phyloP scores from a whole-genome alignment of 1,284 basidiomycete genomes.

The Cerioporus squamosus region DNA sequence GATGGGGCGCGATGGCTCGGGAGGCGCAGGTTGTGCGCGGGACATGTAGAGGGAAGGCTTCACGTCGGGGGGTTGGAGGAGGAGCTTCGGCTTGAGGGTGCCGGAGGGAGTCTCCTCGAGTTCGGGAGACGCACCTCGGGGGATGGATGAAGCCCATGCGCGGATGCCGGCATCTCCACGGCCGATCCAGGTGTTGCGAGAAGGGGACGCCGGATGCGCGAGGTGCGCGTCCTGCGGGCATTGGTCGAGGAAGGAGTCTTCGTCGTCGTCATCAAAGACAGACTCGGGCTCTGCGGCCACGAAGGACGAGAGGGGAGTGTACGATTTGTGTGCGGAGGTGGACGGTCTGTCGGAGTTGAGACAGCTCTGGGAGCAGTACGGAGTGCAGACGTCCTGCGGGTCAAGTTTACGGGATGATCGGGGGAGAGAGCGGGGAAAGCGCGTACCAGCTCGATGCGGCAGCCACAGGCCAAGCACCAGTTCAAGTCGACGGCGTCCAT shows the following conservation, averaged over 20 bases:
- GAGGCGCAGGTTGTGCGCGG: slow-evolving; percentile 32
- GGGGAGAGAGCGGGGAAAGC: not conserved
- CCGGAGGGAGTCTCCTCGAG: slow-evolving; percentile 28
- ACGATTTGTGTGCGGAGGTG: slow-evolving; percentile 24
- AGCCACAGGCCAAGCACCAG: slow-evolving; percentile 69
- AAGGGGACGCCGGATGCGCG: slow-evolving; percentile 5
- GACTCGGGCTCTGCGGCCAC: slow-evolving; percentile 12
- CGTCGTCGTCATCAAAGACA: slow-evolving; percentile 22
- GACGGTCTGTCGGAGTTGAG: slow-evolving; percentile 26
- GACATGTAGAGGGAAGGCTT: slow-evolving; percentile 54
- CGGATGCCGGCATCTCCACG: slow-evolving; percentile 39
- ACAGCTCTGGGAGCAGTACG: slow-evolving; percentile 64
- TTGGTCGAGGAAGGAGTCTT: slow-evolving; percentile 9
- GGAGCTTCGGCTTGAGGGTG: slow-evolving; percentile 43
- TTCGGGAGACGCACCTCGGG: slow-evolving; percentile 35
- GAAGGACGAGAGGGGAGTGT: slow-evolving; percentile 16
- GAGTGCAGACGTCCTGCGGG: slow-evolving; percentile 46
- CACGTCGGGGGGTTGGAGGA: slow-evolving; percentile 41
- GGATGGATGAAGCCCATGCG: slow-evolving; percentile 39
- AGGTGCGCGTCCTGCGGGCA: slow-evolving; percentile 8
- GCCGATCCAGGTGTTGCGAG: slow-evolving; percentile 32
- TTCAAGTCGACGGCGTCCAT: slow-evolving; percentile 72
- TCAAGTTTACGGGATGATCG: slow-evolving; percentile 16
- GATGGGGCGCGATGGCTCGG: slow-evolving; percentile 36
- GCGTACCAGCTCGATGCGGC: slow-evolving; percentile 51